phyloP scores from a whole-genome alignment of 139 green algal genomes.

The Yamagishiella unicocca region DNA sequence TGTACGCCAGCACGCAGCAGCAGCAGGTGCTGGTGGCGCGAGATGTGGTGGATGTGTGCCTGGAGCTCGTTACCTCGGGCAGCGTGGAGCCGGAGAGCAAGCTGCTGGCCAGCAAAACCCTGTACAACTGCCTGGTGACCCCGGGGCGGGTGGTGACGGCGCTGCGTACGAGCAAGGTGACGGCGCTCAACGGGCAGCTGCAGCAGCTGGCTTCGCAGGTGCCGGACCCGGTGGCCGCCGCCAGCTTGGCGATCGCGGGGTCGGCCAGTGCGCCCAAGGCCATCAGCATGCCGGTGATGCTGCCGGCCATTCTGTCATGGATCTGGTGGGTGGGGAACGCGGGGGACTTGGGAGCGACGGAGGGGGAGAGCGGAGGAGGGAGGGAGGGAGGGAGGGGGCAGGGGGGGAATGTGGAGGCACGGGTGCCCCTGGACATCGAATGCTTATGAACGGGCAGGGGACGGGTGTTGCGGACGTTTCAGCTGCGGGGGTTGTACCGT shows the following conservation, averaged over 20 bases:
- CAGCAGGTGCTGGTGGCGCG: constrained; percentile 10
- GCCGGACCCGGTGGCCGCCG: not conserved
- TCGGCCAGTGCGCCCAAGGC: not conserved
- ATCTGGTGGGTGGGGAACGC: constrained; percentile 17
- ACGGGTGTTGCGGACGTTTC: too few relatives aligned
- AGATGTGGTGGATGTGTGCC: constrained; percentile 39
- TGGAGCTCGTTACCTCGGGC: constrained; percentile 13
- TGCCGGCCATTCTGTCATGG: constrained; percentile 34
- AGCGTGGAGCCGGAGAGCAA: constrained; percentile 28
- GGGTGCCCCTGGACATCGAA: not conserved
- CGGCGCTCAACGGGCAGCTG: not conserved
- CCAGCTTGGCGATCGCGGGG: not conserved
- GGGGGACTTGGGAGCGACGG: not conserved
- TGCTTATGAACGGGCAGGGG: too few relatives aligned
- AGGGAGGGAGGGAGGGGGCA: not conserved
- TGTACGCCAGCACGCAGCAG: not conserved
- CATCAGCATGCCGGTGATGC: constrained; percentile 35
- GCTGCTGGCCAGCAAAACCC: constrained; percentile 4
- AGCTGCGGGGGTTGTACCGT: too few relatives aligned
- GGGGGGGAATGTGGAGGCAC: not conserved
- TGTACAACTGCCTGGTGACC: constrained; percentile 18
- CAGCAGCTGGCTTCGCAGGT: constrained; percentile 33
- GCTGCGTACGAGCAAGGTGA: constrained; percentile 17
- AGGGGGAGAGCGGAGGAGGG: not conserved
- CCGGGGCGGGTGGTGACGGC: not conserved